A percentile compares a stretch with the other conserved stretches of the same genome.
These are phyloP conservation scores for Asterochloris sp. DNA, from an alignment of 139 green algal genomes.

Conservation along the genomic window DNA sequence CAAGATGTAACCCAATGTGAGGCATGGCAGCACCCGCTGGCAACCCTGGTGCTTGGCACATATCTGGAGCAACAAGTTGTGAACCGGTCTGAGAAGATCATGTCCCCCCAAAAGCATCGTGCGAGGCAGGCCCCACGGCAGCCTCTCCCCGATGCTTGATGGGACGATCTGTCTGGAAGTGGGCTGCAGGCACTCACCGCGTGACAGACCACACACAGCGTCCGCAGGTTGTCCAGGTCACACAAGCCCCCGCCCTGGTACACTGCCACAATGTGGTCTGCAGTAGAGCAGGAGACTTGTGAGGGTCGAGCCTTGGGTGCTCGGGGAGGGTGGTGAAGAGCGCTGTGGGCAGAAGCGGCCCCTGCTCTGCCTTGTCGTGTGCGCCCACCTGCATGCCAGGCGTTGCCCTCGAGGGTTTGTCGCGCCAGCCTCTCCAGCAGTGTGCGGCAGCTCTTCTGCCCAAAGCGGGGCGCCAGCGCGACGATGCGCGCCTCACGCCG, in stretches of 20 bases:
- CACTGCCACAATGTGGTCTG: conserved; percentile 85
- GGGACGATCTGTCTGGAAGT: too few species aligned
- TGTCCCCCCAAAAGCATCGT: too few species aligned
- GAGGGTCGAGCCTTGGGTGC: background rate
- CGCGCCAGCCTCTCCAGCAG: conserved; percentile 42
- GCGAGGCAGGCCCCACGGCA: too few species aligned
- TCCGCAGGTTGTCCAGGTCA: conserved; percentile 85
- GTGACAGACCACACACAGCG: conserved; percentile 86
- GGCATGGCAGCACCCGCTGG: too few species aligned
- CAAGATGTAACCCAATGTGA: too few species aligned
- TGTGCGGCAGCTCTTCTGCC: conserved; percentile 31
- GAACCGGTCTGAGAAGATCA: too few species aligned
- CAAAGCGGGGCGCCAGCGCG: conserved; percentile 24
- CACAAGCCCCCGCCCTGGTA: conserved; percentile 83
- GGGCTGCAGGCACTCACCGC: conserved; percentile 8
- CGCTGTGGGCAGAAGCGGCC: background rate
- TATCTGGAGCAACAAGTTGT: too few species aligned
- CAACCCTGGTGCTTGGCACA: too few species aligned
- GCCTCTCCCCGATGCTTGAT: too few species aligned
- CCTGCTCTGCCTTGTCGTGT: background rate
- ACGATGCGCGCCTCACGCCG: conserved; percentile 3
- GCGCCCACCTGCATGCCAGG: conserved; percentile 57
- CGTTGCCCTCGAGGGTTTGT: conserved; percentile 63
- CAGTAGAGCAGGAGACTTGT: conserved; percentile 11
- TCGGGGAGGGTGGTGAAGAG: background rate